These are phyloP conservation scores for Aspergillus niger DNA, from an alignment of 2,329 filamentous ascomycete species.

Conservation along the genomic window DNA sequence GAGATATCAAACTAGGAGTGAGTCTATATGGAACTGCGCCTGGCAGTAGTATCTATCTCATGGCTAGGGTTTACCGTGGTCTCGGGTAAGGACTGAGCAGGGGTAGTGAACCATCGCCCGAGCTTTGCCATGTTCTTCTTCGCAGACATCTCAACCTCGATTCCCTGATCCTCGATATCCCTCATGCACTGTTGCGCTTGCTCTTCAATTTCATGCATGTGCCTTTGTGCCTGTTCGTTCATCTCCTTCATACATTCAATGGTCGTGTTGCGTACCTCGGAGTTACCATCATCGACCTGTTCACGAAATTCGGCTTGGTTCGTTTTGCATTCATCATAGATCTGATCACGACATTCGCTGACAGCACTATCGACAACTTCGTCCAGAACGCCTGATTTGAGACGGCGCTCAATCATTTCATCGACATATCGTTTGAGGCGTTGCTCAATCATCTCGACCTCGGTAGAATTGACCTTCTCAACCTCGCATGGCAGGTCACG, in stretches of 20 bases:
- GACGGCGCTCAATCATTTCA: slow-evolving; percentile 12
- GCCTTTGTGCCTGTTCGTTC: slow-evolving; percentile 13
- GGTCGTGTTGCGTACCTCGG: slow-evolving; percentile 19
- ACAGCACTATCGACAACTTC: slow-evolving; percentile 18
- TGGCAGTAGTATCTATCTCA: slow-evolving; percentile 14
- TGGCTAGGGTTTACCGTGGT: slow-evolving; percentile 15
- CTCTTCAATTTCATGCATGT: slow-evolving; percentile 17
- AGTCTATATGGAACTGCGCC: slow-evolving; percentile 21
- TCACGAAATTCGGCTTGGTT: slow-evolving; percentile 20
- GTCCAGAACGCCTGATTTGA: slow-evolving; percentile 17
- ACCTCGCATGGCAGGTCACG: slow-evolving; percentile 11
- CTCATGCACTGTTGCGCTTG: slow-evolving; percentile 19
- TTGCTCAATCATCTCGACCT: slow-evolving; percentile 14
- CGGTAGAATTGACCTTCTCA: slow-evolving; percentile 11
- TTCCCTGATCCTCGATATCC: slow-evolving; percentile 15
- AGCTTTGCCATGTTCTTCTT: slow-evolving; percentile 11
- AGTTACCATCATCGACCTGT: slow-evolving; percentile 20
- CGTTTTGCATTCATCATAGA: slow-evolving; percentile 20
- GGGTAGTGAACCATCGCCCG: slow-evolving; percentile 16
- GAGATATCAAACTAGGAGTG: too few relatives aligned
- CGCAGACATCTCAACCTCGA: slow-evolving; percentile 16
- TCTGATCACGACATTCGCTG: slow-evolving; percentile 20
- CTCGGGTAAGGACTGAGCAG: slow-evolving; percentile 15
- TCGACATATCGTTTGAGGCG: slow-evolving; percentile 20
- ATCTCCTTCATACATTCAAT: slow-evolving; percentile 20